Evolutionary conservation across 192 early-diverging fungal genomes (phyloP), one percentile per base, ranked within the genome.

Genomic region (Backusella westeae): DNA sequence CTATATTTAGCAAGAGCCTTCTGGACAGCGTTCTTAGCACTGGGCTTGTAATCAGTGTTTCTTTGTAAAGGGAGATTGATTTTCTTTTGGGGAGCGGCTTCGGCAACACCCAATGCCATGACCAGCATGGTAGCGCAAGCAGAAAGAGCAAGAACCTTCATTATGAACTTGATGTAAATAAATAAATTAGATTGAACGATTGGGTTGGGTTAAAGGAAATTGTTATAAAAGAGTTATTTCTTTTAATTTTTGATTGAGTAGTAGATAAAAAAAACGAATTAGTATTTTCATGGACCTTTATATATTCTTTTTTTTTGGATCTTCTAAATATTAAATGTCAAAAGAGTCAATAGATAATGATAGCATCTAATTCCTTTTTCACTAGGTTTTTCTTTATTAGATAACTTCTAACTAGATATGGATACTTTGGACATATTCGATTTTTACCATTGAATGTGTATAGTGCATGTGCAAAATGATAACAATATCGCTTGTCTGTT

Each of bases 41-140:
- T 82, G n/a, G 41, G 69, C n/a, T 80, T 46, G 29, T 77, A 80
- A 17, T 74, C 32, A 39, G 72, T 67, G 39, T 81, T 81, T 7
- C 53, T 35, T n/a, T 52, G 29, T 21, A 81, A 23, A 26, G 67
- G 53, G 29, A 81, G 9, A 6, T 52, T 67, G n/a, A 75, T 23
- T 41, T 42, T 72, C 42, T 53, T 42, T 21, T 34, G 39, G 9
- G 34, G 49, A 63, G 46, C 32, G 0, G 44, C 52, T 10, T 26
- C 53, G 38, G 8, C 29, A 8, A 44, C 14, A 29, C 14, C 12
- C 10, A 44, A 23, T 46, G 69, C 38, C 39, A 71, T 71, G 69
- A 71, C n/a, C 8, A 71, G 2, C 34, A 71, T 34, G 14, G 69
- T 41, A 21, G 23, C 35, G 9, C 67, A 68, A 36, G 67, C 15